Evolutionary conservation across 1,139 yeast species (phyloP).

Genomic region (Kodamaea anthophila): DNA sequence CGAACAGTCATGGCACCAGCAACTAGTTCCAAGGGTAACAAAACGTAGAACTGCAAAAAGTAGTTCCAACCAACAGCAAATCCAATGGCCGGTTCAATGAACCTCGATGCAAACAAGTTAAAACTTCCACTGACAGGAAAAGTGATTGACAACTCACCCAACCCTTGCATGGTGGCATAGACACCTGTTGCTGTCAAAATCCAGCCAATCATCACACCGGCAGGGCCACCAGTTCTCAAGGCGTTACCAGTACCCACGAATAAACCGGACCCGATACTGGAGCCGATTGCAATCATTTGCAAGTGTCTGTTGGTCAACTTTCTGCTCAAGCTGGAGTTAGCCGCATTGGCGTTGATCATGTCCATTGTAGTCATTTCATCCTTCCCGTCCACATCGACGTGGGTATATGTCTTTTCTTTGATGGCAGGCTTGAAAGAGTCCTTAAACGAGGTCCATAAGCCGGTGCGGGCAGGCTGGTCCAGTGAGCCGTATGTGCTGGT

Average conservation of each 20-base stretch:
- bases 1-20: conserved; percentile 37
- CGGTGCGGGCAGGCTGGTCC: conserved; percentile 3
- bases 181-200: conserved; percentile 15
- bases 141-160: conserved; percentile 34
- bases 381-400: conserved; percentile 14
- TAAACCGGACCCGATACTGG: conserved; percentile 62
- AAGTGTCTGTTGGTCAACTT: conserved; percentile 43
- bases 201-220: conserved; percentile 54
- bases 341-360: conserved; percentile 30
- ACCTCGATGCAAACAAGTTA: conserved; percentile 33
- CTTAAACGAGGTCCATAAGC: conserved; percentile 21
- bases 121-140: conserved; percentile 39
- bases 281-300: conserved; percentile 62
- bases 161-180: conserved; percentile 32
- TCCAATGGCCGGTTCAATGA: conserved; percentile 36
- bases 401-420: conserved; percentile 15
- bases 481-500: conserved; percentile 4
- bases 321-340: conserved; percentile 35
- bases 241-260: conserved; percentile 26
- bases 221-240: conserved; percentile 64
- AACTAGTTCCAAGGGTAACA: conserved; percentile 23
- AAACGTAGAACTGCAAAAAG: conserved; percentile 26
- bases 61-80: conserved; percentile 43
- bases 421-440: conserved; percentile 35
- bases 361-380: conserved; percentile 28